Evolutionary conservation across 1,284 basidiomycete genomes (phyloP).

Genomic region (Papiliotrema flavescens): DNA sequence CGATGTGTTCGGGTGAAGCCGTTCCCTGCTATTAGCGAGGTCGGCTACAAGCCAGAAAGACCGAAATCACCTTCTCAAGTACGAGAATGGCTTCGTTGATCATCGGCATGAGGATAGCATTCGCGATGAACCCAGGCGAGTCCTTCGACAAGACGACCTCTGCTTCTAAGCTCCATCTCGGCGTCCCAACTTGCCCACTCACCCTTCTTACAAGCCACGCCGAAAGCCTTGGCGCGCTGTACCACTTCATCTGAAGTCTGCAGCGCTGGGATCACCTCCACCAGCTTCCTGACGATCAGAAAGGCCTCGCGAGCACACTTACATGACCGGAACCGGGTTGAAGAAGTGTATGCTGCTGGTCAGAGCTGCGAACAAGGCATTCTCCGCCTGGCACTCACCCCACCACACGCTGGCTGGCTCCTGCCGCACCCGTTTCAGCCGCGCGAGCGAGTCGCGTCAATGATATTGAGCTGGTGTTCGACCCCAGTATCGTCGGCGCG

Average conservation of each 20-base stretch:
- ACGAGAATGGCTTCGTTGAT: conserved; percentile 79
- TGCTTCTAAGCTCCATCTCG: conserved; percentile 33
- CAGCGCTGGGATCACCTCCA: conserved; percentile 86
- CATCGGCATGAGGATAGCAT: conserved; percentile 50
- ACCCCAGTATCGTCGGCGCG: conserved; percentile 76
- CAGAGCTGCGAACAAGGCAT: not conserved
- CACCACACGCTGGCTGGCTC: conserved; percentile 59
- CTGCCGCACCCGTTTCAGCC: conserved; percentile 53
- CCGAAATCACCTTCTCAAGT: conserved; percentile 65
- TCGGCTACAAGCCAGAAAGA: conserved; percentile 1
- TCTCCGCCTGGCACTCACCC: conserved; percentile 6
- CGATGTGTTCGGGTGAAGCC: conserved; percentile 90
- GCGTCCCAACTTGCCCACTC: not conserved
- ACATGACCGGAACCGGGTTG: conserved; percentile 91
- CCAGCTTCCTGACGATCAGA: conserved; percentile 63
- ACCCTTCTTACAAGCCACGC: conserved; percentile 87
- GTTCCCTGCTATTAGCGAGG: conserved; percentile 58
- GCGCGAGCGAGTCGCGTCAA: conserved; percentile 88
- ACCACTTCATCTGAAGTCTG: conserved; percentile 80
- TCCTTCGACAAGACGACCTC: conserved; percentile 85
- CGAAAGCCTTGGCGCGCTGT: conserved; percentile 74
- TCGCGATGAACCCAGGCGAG: conserved; percentile 69
- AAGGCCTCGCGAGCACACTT: not conserved
- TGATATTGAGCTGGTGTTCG: conserved; percentile 92
- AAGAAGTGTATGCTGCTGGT: conserved; percentile 77